These are phyloP conservation scores for Bolboschoenus planiculmis DNA, from an alignment of 176 grass and related monocot species.

Conservation along the genomic window DNA sequence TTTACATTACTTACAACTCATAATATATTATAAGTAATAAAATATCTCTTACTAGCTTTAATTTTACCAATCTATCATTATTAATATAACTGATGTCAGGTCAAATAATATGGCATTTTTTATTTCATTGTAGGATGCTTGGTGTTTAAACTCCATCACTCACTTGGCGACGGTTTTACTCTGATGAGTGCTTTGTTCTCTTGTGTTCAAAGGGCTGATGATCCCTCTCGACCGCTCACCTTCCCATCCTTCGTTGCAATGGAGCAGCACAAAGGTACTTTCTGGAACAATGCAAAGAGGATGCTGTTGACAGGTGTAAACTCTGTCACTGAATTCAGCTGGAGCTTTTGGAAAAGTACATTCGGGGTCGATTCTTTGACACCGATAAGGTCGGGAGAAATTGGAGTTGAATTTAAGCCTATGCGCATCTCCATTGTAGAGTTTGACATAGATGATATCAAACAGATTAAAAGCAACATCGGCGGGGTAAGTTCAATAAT, in stretches of 20 bases:
- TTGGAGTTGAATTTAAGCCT: conserved; percentile 17
- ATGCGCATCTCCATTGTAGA: conserved; percentile 12
- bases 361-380: neutral
- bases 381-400: conserved; percentile 9
- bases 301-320: neutral
- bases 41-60: too few species aligned
- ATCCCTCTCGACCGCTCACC: conserved; percentile 30
- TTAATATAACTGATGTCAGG: too few species aligned
- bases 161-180: conserved; percentile 28
- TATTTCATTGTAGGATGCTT: conserved; percentile 10
- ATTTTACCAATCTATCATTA: too few species aligned
- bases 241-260: neutral
- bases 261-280: neutral
- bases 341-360: conserved; percentile 28
- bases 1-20: neutral
- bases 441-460: conserved; percentile 20
- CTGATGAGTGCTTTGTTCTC: conserved; percentile 31
- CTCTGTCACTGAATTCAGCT: conserved; percentile 24
- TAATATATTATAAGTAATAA: too few species aligned
- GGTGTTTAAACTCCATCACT: conserved; percentile 28
- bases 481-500: conserved; percentile 18
- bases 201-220: conserved; percentile 23
- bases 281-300: neutral
- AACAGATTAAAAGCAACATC: conserved; percentile 5
- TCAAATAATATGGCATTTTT: neutral